phyloP scores from a whole-genome alignment of 148 eudicot species.

The Selenicereus undatus region DNA sequence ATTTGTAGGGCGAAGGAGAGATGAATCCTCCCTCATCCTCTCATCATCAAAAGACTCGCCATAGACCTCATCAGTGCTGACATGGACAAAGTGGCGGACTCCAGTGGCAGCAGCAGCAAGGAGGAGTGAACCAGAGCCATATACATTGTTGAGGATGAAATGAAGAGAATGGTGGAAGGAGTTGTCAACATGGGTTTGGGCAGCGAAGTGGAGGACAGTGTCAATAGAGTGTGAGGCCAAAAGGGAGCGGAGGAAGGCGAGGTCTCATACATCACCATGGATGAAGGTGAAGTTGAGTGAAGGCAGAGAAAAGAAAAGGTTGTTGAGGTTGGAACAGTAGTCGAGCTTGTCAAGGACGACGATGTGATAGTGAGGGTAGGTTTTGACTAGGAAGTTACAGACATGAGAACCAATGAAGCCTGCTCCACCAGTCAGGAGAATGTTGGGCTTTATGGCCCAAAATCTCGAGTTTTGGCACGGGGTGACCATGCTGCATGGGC shows the following conservation, averaged over 20 bases:
- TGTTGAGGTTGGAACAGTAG: constrained; percentile 50
- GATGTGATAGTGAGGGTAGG: constrained; percentile 45
- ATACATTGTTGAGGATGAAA: constrained; percentile 55
- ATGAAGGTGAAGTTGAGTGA: constrained; percentile 49
- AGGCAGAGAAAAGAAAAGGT: constrained; percentile 41
- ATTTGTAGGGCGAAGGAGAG: constrained; percentile 64
- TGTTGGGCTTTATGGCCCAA: too few species aligned
- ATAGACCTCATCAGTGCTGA: constrained; percentile 69
- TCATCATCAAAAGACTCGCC: constrained; percentile 28
- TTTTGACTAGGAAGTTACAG: constrained; percentile 43
- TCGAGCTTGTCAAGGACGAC: constrained; percentile 59
- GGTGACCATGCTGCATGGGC: too few species aligned
- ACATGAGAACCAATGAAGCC: constrained; percentile 69
- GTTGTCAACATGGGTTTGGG: constrained; percentile 60
- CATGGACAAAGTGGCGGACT: constrained; percentile 50
- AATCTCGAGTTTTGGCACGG: too few species aligned
- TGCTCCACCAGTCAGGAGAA: constrained; percentile 62
- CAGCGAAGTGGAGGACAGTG: constrained; percentile 67
- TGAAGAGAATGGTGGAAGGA: constrained; percentile 58
- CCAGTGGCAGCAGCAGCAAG: background rate
- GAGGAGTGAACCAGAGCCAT: constrained; percentile 54
- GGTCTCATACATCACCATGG: constrained; percentile 48
- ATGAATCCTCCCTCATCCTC: constrained; percentile 48
- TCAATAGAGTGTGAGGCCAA: constrained; percentile 45
- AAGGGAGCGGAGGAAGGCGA: constrained; percentile 41